A percentile compares a stretch with the other conserved stretches of the same genome.
These are phyloP conservation scores for Tetraselmis striata DNA, from an alignment of 139 green algal species.

Conservation along the genomic window DNA sequence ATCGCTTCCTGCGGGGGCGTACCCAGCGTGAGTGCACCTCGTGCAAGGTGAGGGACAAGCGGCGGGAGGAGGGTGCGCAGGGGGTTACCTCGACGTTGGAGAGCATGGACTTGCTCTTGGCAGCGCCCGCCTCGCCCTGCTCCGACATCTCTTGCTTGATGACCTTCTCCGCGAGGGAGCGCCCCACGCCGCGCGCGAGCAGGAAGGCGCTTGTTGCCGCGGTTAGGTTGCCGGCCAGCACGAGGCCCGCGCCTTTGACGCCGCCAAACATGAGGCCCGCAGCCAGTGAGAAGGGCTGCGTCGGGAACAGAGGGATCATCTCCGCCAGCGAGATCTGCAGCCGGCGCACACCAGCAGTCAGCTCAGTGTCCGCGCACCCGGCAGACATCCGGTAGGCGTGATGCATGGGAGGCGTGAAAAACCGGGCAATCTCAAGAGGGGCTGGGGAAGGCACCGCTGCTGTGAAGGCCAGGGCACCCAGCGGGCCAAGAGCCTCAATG, in stretches of 20 bases:
- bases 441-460: too few species aligned
- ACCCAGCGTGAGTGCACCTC: too few species aligned
- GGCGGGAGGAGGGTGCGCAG: too few species aligned
- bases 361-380: too few species aligned
- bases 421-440: too few species aligned
- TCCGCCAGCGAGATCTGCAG: slow-evolving; percentile 39
- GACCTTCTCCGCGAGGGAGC: slow-evolving; percentile 37
- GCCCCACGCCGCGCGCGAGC: slow-evolving; percentile 38
- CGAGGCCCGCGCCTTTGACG: slow-evolving; percentile 43
- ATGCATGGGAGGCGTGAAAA: too few species aligned
- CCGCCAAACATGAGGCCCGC: slow-evolving; percentile 73
- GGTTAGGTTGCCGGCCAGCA: slow-evolving; percentile 40
- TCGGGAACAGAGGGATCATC: slow-evolving; percentile 80
- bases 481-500: too few species aligned
- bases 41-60: too few species aligned
- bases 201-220: slow-evolving; percentile 50
- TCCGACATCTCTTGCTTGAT: slow-evolving; percentile 2
- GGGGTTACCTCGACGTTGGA: neutral
- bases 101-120: neutral
- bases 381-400: too few species aligned
- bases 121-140: neutral
- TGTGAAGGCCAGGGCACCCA: too few species aligned
- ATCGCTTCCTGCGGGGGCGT: slow-evolving; percentile 47
- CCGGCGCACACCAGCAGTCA: neutral
- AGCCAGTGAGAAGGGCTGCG: slow-evolving; percentile 68